Conservation (phyloP, 345 rosid species). For the Erysimum cheiranthoides region DNA sequence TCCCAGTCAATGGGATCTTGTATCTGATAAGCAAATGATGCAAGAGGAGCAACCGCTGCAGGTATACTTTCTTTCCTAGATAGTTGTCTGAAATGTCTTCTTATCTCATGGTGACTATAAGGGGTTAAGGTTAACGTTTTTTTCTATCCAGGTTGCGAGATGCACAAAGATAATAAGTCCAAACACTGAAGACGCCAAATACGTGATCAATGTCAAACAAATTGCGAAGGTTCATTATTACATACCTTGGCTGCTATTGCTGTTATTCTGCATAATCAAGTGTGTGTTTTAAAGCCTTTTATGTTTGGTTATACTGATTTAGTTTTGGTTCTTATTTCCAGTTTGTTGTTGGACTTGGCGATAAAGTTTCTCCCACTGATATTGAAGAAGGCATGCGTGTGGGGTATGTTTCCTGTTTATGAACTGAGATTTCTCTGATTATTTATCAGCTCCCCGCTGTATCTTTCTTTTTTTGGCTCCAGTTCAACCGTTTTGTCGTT, state of each 20-base stretch:
- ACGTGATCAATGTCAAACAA: conserved; percentile 95
- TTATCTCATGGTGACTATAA: not conserved
- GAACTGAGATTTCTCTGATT: conserved; percentile 10
- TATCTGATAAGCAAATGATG: conserved; percentile 99
- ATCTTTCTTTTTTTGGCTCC: conserved; percentile 7
- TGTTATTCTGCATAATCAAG: conserved; percentile 13
- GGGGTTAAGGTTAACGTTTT: not conserved
- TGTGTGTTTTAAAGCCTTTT: conserved; percentile 2
- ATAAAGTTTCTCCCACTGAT: conserved; percentile 95
- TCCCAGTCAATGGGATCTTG: conserved; percentile 99
- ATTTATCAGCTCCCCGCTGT: not conserved
- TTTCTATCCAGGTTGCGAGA: conserved; percentile 72
- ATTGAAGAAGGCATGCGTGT: conserved; percentile 99
- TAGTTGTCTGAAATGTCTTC: not conserved
- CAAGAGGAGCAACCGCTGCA: conserved; percentile 99
- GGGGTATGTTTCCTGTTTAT: conserved; percentile 61
- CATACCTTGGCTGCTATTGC: not conserved
- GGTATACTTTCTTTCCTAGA: conserved; percentile 25
- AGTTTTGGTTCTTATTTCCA: conserved; percentile 39
- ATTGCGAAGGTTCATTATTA: conserved; percentile 75
- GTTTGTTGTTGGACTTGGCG: conserved; percentile 99
- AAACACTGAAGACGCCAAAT: conserved; percentile 94
- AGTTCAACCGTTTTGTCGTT: not conserved
- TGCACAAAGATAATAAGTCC: conserved; percentile 97
- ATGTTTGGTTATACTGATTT: conserved; percentile 24